Percentiles rank a stretch among this genome's conserved stretches.
phyloP scores from a whole-genome alignment of 805 yeast species.

The Naumovozyma baii region DNA sequence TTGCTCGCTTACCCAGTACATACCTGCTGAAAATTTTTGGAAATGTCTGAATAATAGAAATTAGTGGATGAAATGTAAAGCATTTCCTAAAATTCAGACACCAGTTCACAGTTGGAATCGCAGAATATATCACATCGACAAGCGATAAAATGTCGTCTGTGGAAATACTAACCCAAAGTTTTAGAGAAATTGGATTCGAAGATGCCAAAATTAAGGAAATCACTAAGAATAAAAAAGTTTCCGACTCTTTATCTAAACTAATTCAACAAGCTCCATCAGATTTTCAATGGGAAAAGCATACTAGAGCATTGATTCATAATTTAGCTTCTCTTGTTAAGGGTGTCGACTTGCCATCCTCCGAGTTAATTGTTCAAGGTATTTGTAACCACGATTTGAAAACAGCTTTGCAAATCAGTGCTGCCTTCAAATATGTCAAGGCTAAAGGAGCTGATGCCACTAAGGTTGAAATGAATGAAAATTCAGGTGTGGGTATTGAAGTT shows the following conservation, averaged over 20 bases:
- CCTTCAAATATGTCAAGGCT: conserved; percentile 58
- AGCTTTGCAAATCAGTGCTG: conserved; percentile 70
- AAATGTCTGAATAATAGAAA: no score
- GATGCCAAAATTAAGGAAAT: conserved; percentile 73
- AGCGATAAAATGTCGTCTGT: conserved; percentile 19
- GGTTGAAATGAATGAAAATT: conserved; percentile 46
- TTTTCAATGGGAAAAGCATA: conserved; percentile 44
- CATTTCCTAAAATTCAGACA: no score
- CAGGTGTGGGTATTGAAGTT: conserved; percentile 77
- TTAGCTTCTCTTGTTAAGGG: conserved; percentile 67
- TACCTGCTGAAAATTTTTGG: no score
- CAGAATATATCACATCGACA: no score
- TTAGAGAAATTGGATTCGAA: conserved; percentile 49
- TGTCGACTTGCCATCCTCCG: conserved; percentile 38
- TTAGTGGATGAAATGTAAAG: no score
- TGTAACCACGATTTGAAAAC: conserved; percentile 54
- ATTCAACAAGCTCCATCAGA: conserved; percentile 34
- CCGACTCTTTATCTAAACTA: conserved; percentile 55
- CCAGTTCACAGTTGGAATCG: no score
- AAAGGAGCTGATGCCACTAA: conserved; percentile 36
- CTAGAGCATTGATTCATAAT: conserved; percentile 59
- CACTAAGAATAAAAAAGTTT: conserved; percentile 75
- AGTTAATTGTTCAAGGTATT: conserved; percentile 51
- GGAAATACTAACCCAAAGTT: conserved; percentile 30
- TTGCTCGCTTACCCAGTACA: no score